phyloP scores from a whole-genome alignment of 495 filamentous ascomycete species.

The Aspergillus hancockii region DNA sequence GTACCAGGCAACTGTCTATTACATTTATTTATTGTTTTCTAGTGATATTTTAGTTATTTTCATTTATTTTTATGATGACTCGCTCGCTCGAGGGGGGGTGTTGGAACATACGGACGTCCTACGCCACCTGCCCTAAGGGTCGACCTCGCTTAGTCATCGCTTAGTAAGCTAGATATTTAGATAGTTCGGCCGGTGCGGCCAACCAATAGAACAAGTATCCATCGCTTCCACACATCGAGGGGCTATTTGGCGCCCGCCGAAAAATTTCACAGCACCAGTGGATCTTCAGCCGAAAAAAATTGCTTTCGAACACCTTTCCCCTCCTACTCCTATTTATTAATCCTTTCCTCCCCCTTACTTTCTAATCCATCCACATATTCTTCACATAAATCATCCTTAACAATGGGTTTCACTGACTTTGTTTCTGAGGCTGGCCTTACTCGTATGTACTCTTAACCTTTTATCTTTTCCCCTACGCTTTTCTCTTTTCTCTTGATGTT shows the following conservation, averaged over 20 bases:
- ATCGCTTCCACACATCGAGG: too few relatives aligned
- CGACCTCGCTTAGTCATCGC: too few relatives aligned
- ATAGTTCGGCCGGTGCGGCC: too few relatives aligned
- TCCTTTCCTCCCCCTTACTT: constrained; percentile 30
- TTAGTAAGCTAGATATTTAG: too few relatives aligned
- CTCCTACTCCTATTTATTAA: constrained; percentile 17
- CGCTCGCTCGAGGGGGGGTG: too few relatives aligned
- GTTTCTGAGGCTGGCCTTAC: constrained; percentile 82
- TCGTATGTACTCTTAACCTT: constrained; percentile 57
- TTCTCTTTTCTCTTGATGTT: constrained; percentile 21
- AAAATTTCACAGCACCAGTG: constrained; percentile 41
- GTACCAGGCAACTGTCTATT: too few relatives aligned
- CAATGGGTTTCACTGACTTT: constrained; percentile 96
- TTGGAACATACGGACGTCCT: too few relatives aligned
- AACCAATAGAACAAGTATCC: too few relatives aligned
- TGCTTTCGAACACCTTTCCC: constrained; percentile 27
- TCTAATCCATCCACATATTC: constrained; percentile 24
- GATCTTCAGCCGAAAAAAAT: constrained; percentile 22
- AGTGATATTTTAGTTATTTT: too few relatives aligned
- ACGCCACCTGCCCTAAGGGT: too few relatives aligned
- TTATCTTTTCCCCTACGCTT: constrained; percentile 22
- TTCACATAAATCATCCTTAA: constrained; percentile 35
- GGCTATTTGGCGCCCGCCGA: constrained; percentile 24
- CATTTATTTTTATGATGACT: too few relatives aligned
- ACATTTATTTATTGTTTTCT: too few relatives aligned